phyloP scores from a whole-genome alignment of 176 grass and related monocot genomes.

The Juncus effusus region DNA sequence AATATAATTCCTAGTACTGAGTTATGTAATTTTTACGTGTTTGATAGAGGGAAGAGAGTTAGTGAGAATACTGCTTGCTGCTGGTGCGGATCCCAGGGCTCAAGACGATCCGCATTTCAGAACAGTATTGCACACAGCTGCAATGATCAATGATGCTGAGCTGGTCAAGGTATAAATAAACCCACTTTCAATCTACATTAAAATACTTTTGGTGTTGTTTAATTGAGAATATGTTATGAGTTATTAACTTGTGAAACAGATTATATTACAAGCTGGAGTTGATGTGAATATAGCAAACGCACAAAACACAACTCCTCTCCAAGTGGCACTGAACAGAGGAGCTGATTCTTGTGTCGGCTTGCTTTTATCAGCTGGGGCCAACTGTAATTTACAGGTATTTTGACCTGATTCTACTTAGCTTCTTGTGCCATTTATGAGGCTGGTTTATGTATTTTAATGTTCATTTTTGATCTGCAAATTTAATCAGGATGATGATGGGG shows the following conservation, averaged over 20 bases:
- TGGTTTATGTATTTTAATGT: neutral
- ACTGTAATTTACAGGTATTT: conserved; percentile 89
- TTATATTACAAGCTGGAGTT: conserved; percentile 91
- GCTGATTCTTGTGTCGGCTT: conserved; percentile 91
- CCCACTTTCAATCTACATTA: neutral
- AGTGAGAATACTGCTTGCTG: conserved; percentile 82
- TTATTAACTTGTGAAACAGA: conserved; percentile 45
- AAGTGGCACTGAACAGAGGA: conserved; percentile 94
- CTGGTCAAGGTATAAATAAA: conserved; percentile 66
- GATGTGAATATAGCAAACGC: conserved; percentile 97
- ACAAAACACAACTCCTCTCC: conserved; percentile 93
- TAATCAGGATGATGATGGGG: conserved; percentile 94
- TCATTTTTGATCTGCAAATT: conserved; percentile 15
- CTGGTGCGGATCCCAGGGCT: conserved; percentile 87
- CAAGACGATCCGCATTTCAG: conserved; percentile 81
- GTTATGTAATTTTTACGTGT: conserved; percentile 29
- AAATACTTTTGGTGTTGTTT: neutral
- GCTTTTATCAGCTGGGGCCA: conserved; percentile 91
- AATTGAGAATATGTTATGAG: neutral
- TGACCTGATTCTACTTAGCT: neutral
- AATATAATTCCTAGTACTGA: neutral
- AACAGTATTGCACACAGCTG: conserved; percentile 93
- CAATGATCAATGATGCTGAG: conserved; percentile 97
- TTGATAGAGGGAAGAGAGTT: conserved; percentile 85
- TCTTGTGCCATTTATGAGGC: neutral